Evolutionary conservation across 2,329 filamentous ascomycete genomes (phyloP).

Genomic region (Mariannaea sp.): DNA sequence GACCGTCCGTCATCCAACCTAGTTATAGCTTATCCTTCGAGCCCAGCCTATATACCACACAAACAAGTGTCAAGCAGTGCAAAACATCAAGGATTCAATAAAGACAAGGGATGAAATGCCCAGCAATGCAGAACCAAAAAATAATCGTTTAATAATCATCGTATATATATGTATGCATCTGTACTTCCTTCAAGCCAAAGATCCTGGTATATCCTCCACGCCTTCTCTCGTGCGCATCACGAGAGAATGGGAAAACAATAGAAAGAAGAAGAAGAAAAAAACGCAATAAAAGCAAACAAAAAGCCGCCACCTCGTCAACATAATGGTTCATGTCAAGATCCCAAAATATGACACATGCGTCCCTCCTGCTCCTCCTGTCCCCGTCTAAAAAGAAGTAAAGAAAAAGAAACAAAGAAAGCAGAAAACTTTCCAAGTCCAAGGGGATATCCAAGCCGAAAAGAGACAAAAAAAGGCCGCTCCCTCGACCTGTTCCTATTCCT

Average conservation of each 20-base stretch:
- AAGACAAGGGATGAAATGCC: too few species aligned
- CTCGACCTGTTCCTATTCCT: slow-evolving; percentile 6
- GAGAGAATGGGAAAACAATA: slow-evolving; percentile 8
- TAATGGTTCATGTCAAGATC: background rate
- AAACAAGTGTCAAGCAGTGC: too few species aligned
- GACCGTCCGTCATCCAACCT: too few species aligned
- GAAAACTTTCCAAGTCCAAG: slow-evolving; percentile 20
- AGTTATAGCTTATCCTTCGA: too few species aligned
- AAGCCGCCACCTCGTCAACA: background rate
- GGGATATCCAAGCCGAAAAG: slow-evolving; percentile 8
- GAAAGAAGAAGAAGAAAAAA: slow-evolving; percentile 7
- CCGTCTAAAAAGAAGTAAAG: slow-evolving; percentile 7
- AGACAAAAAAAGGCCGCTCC: slow-evolving; percentile 5
- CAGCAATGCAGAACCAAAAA: slow-evolving; percentile 3
- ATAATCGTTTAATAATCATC: slow-evolving; percentile 8
- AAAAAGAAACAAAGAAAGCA: too few species aligned
- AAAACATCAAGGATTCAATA: too few species aligned
- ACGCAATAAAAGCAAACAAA: too few species aligned
- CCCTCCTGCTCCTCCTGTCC: too few species aligned
- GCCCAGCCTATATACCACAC: too few species aligned
- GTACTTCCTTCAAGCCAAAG: slow-evolving; percentile 12
- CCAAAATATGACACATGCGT: slow-evolving; percentile 8
- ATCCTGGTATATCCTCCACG: slow-evolving; percentile 34
- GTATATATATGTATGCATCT: slow-evolving; percentile 25
- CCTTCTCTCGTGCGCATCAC: slow-evolving; percentile 15